phyloP scores from a whole-genome alignment of 805 yeast species.

The Lipomyces sp. region DNA sequence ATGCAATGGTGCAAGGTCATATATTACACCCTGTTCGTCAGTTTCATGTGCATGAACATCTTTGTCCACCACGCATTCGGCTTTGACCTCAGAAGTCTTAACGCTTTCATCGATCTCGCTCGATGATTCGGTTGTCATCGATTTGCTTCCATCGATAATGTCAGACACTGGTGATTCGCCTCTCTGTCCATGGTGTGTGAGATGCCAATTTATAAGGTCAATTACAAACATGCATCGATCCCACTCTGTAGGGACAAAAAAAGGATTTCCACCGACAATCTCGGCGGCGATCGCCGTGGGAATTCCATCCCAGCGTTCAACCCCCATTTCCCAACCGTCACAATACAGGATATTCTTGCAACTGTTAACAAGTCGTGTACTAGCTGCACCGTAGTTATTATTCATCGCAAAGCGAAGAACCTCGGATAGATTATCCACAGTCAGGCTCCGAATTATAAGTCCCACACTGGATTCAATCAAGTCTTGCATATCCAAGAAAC shows the following conservation, averaged over 20 bases:
- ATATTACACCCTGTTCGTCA: conserved; percentile 11
- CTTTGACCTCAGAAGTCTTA: conserved; percentile 3
- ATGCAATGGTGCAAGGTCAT: conserved; percentile 39
- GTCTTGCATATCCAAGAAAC: conserved; percentile 54
- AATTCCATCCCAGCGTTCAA: conserved; percentile 54
- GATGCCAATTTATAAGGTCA: conserved; percentile 23
- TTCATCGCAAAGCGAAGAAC: conserved; percentile 52
- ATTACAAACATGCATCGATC: conserved; percentile 55
- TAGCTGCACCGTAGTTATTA: conserved; percentile 54
- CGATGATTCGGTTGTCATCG: not conserved
- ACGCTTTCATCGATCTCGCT: not conserved
- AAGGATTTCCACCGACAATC: conserved; percentile 56
- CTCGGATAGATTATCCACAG: conserved; percentile 48
- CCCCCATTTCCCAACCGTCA: conserved; percentile 57
- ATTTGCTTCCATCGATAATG: not conserved
- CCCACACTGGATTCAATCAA: conserved; percentile 54
- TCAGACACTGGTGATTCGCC: not conserved
- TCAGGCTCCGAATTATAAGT: conserved; percentile 47
- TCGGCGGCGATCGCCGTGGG: conserved; percentile 52
- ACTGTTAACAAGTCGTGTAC: conserved; percentile 53
- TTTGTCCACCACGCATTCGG: conserved; percentile 5
- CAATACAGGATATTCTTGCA: conserved; percentile 54
- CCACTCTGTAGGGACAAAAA: conserved; percentile 62
- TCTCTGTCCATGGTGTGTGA: conserved; percentile 3
- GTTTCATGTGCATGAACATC: not conserved